Conservation (phyloP, 2,329 filamentous ascomycete genomes). For the Teratosphaeria nubilosa region DNA sequence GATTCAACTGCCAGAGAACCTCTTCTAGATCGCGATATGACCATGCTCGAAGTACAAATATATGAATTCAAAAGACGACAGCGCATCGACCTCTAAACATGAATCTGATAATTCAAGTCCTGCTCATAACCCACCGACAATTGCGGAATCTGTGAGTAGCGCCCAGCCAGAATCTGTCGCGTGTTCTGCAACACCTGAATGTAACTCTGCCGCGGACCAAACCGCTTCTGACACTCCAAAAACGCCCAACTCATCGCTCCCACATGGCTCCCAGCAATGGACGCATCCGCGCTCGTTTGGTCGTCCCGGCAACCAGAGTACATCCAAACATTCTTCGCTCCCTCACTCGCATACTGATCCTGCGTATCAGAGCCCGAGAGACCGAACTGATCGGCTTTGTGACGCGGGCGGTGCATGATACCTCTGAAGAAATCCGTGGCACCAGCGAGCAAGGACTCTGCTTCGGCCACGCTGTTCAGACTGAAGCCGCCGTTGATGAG, state of each 20-base stretch:
- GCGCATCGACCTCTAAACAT: conserved; percentile 2
- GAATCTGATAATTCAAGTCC: conserved; percentile 28
- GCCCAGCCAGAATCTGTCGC: conserved; percentile 27
- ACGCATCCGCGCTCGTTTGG: conserved; percentile 38
- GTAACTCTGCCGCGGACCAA: conserved; percentile 27
- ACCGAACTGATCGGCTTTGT: conserved; percentile 34
- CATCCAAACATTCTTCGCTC: conserved; percentile 40
- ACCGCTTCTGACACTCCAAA: conserved; percentile 33
- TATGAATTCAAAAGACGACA: neutral
- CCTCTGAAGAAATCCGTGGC: conserved; percentile 46
- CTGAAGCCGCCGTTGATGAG: conserved; percentile 43
- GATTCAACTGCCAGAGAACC: neutral
- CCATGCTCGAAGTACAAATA: neutral
- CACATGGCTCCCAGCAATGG: conserved; percentile 33
- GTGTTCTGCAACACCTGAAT: conserved; percentile 33
- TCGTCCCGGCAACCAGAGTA: conserved; percentile 42
- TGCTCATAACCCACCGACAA: conserved; percentile 32
- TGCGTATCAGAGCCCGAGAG: conserved; percentile 33
- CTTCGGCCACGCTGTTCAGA: conserved; percentile 38
- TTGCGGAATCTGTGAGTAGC: conserved; percentile 37
- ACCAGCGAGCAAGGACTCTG: conserved; percentile 42
- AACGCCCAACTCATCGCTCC: conserved; percentile 43
- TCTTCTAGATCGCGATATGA: neutral
- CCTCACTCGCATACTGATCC: conserved; percentile 32
- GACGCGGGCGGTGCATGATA: conserved; percentile 36